A percentile compares a stretch with the other conserved stretches of the same genome.
phyloP scores from a whole-genome alignment of 2,329 filamentous ascomycete genomes.

The Camptophora hylomeconis region DNA sequence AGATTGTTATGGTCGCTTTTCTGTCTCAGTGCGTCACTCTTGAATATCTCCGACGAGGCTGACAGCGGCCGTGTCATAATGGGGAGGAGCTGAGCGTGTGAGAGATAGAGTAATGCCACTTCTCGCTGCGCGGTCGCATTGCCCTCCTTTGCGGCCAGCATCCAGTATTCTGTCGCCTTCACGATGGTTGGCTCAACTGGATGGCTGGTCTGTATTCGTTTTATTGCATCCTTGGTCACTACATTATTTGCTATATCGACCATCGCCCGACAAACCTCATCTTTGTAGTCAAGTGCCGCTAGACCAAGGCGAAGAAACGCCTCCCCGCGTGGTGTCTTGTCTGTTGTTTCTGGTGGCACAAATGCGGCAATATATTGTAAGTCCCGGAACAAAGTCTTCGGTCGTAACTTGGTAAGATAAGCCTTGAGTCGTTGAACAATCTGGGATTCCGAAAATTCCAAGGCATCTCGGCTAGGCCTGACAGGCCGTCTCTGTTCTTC shows the following conservation, averaged over 20 bases:
- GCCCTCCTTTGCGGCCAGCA: constrained; percentile 87
- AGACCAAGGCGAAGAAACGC: constrained; percentile 85
- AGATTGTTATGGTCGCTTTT: constrained; percentile 36
- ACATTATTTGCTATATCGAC: constrained; percentile 59
- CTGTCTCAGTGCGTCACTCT: constrained; percentile 62
- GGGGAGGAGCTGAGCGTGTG: constrained; percentile 71
- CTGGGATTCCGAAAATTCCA: constrained; percentile 5
- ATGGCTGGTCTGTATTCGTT: constrained; percentile 18
- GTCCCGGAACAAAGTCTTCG: constrained; percentile 69
- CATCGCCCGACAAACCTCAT: constrained; percentile 75
- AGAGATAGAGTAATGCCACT: constrained; percentile 84
- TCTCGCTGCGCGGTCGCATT: constrained; percentile 81
- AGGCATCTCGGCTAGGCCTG: no score
- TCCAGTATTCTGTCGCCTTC: constrained; percentile 79
- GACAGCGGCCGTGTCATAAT: constrained; percentile 73
- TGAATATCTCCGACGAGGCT: constrained; percentile 78
- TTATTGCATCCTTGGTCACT: constrained; percentile 41
- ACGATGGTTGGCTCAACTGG: constrained; percentile 51
- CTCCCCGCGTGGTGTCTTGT: constrained; percentile 49
- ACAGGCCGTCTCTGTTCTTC: constrained; percentile 32
- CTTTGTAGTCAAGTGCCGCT: constrained; percentile 76
- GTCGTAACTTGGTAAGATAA: constrained; percentile 58
- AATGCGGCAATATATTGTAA: constrained; percentile 58
- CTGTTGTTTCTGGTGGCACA: constrained; percentile 43
- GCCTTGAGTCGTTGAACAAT: constrained; percentile 49